Evolutionary conservation across 2,329 filamentous ascomycete species (phyloP).

Genomic region (Fusarium goolgardi): DNA sequence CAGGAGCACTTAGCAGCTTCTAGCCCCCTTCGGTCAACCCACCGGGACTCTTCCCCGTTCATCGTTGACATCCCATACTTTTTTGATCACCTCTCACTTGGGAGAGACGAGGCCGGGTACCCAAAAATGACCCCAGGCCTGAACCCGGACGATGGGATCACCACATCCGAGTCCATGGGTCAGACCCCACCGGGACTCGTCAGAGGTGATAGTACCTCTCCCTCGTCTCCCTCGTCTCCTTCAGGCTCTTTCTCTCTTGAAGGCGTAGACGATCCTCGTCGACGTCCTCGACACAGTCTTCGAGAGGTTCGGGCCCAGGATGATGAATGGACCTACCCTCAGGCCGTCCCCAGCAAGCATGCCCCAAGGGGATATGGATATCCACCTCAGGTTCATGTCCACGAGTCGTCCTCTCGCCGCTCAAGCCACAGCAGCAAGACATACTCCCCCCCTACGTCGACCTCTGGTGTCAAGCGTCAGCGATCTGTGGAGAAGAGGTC

Average conservation of each 20-base stretch:
- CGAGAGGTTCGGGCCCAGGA: slow-evolving; percentile 53
- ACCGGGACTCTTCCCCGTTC: slow-evolving; percentile 50
- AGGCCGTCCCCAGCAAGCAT: slow-evolving; percentile 51
- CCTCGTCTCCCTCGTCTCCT: slow-evolving; percentile 56
- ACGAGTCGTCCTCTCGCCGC: slow-evolving; percentile 45
- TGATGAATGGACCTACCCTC: slow-evolving; percentile 57
- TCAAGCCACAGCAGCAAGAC: slow-evolving; percentile 38
- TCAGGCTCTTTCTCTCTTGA: slow-evolving; percentile 53
- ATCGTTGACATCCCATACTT: slow-evolving; percentile 52
- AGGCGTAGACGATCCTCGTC: slow-evolving; percentile 47
- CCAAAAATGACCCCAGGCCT: slow-evolving; percentile 52
- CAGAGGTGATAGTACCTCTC: slow-evolving; percentile 54
- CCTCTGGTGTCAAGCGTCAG: slow-evolving; percentile 53
- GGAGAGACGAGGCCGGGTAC: slow-evolving; percentile 48
- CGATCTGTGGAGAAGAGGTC: slow-evolving; percentile 54
- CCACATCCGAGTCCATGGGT: slow-evolving; percentile 53
- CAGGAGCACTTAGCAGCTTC: slow-evolving; percentile 46
- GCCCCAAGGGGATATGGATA: slow-evolving; percentile 50
- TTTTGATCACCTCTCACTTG: slow-evolving; percentile 51
- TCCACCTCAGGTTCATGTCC: slow-evolving; percentile 50
- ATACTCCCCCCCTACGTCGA: slow-evolving; percentile 25
- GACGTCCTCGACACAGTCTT: slow-evolving; percentile 49
- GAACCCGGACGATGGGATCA: slow-evolving; percentile 50
- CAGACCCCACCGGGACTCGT: slow-evolving; percentile 55
- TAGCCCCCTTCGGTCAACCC: slow-evolving; percentile 47